Evolutionary conservation across 164 flowering plant genomes (phyloP).

Genomic region (Houttuynia cordata): DNA sequence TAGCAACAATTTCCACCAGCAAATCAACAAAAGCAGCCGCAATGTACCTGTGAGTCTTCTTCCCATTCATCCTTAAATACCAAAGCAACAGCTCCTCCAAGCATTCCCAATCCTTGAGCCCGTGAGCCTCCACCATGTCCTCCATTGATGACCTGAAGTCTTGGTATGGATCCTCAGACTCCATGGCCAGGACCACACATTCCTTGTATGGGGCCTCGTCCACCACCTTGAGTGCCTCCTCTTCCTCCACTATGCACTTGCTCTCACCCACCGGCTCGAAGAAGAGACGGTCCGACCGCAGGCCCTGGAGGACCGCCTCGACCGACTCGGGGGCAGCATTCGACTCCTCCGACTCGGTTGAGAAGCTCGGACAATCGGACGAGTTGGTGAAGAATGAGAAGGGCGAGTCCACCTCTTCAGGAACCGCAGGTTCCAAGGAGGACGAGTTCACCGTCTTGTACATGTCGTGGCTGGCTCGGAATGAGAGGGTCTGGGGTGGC

Average conservation of each 20-base stretch:
- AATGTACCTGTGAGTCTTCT: conserved; percentile 50
- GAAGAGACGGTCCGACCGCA: conserved; percentile 52
- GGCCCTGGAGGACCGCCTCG: conserved; percentile 41
- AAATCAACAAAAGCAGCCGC: conserved; percentile 76
- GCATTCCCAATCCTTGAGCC: conserved; percentile 51
- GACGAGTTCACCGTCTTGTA: conserved; percentile 38
- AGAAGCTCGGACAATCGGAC: conserved; percentile 24
- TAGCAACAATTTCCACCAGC: conserved; percentile 16
- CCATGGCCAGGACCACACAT: conserved; percentile 48
- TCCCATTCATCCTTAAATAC: conserved; percentile 60
- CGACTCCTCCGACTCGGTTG: conserved; percentile 20
- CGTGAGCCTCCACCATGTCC: conserved; percentile 80
- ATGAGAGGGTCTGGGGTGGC: conserved; percentile 52
- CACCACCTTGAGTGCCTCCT: conserved; percentile 24
- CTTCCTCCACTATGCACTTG: conserved; percentile 27
- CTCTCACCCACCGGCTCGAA: conserved; percentile 34
- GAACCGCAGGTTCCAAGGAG: conserved; percentile 12
- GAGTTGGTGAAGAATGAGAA: conserved; percentile 33
- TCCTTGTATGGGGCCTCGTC: conserved; percentile 24
- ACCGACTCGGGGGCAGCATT: conserved; percentile 8
- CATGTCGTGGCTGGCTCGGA: conserved; percentile 22
- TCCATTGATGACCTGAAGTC: conserved; percentile 78
- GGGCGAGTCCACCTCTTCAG: conserved; percentile 11
- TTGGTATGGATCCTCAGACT: conserved; percentile 52
- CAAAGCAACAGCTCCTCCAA: conserved; percentile 59